Evolutionary conservation across 305 asterid genomes (phyloP), one percentile per base, ranked within the genome.

Genomic region (Plantago lanceolata): DNA sequence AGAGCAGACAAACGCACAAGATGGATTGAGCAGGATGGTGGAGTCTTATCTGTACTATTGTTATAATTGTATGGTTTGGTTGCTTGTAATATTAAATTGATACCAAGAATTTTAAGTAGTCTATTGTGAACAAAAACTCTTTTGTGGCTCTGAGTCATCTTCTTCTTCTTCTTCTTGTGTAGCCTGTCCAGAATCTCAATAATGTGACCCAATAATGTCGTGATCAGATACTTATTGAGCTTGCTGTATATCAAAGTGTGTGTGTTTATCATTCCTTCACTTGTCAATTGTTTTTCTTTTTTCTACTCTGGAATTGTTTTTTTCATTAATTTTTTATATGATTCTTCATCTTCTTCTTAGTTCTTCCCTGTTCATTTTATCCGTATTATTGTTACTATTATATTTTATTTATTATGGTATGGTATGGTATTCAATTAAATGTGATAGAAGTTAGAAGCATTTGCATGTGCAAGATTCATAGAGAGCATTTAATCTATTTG

Each of bases 21-120:
- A 76, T 79, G 77, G 71, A 56, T 81, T 58, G 80, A 78, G 86
- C 80, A 78, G 80, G 82, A 75, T 71, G 82, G 71, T 77, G 81
- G 74, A 71, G 71, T 77, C 66, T 24, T 76, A 80, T 78, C 67
- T 75, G 67, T 70, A 73, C 66, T 66, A 59, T 61, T 37, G 50
- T 52, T 20, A 19, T 40, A 20, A 60, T 69, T 43, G 70, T 47
- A 33, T 72, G 50, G 59, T 63, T 40, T 63, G n/a, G 59, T 17
- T 74, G 40, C 56, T 35, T 65, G 53, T 71, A 64, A 65, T 65
- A 59, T 63, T 73, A 76, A 50, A 68, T 57, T 63, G 61, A 62
- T 61, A 64, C 66, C 61, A 58, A 63, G 55, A 68, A 52, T 57
- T 68, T 43, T 63, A 1, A 58, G 33, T 52, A 56, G 26, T 48